Evolutionary conservation across 257 asterid genomes (phyloP).

Genomic region (Penstemon eatonii): DNA sequence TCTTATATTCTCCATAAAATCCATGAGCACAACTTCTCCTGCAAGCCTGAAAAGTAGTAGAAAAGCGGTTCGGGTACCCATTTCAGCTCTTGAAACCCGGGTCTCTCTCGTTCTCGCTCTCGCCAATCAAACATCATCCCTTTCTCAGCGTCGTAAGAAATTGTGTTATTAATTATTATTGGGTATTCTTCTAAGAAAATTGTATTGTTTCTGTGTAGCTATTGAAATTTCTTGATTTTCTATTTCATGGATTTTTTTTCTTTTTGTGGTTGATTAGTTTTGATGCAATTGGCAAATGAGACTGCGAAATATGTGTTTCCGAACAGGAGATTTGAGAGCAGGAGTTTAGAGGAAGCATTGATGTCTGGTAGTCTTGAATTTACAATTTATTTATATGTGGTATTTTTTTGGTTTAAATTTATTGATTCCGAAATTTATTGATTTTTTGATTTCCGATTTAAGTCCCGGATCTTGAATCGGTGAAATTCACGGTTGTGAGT

Average conservation of each 20-base stretch:
- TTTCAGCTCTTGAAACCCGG: conserved; percentile 56
- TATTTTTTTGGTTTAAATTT: conserved; percentile 10
- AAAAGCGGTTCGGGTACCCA: conserved; percentile 19
- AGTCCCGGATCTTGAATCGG: conserved; percentile 87
- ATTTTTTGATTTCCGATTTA: conserved; percentile 12
- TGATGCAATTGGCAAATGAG: conserved; percentile 65
- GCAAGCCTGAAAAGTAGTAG: neutral
- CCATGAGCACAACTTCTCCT: conserved; percentile 33
- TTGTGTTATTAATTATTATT: too few species aligned
- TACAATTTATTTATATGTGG: neutral
- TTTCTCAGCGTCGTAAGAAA: conserved; percentile 66
- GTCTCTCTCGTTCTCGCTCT: conserved; percentile 73
- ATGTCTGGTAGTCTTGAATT: conserved; percentile 64
- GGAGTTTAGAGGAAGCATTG: conserved; percentile 78
- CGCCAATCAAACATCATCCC: conserved; percentile 63
- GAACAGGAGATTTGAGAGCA: conserved; percentile 54
- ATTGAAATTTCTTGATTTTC: conserved; percentile 4
- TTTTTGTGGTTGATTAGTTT: conserved; percentile 38
- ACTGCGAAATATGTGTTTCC: conserved; percentile 65
- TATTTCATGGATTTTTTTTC: neutral
- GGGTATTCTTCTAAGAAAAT: too few species aligned
- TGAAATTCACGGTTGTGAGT: conserved; percentile 67
- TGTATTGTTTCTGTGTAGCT: too few species aligned
- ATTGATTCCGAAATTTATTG: neutral
- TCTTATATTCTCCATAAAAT: conserved; percentile 24